These are phyloP conservation scores for Lodderomyces margitis DNA, from an alignment of 1,139 yeast genomes.

Conservation along the genomic window DNA sequence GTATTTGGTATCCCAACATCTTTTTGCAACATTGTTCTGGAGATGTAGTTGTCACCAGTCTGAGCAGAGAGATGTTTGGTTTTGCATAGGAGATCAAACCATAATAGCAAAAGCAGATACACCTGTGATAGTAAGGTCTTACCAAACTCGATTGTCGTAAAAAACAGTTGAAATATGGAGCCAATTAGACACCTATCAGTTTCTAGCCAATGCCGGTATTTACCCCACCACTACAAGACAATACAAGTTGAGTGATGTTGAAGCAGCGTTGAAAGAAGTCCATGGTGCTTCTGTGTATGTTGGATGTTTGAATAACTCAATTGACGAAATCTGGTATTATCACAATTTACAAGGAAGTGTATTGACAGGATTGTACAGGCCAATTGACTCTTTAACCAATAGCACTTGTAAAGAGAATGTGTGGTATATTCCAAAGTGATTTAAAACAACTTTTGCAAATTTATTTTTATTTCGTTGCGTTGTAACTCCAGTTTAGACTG, in stretches of 20 bases:
- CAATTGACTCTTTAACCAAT: constrained; percentile 26
- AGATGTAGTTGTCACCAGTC: background rate
- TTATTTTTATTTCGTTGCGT: background rate
- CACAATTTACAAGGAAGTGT: constrained; percentile 35
- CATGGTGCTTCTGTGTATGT: constrained; percentile 33
- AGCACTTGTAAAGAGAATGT: constrained; percentile 28
- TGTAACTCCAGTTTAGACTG: no score
- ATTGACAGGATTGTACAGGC: constrained; percentile 34
- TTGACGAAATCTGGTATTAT: constrained; percentile 42
- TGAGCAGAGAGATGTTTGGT: background rate
- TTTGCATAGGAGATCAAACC: no score
- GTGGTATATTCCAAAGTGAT: constrained; percentile 33
- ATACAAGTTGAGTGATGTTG: constrained; percentile 31
- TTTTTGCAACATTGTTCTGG: background rate
- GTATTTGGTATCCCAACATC: constrained; percentile 57
- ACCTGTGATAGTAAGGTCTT: no score
- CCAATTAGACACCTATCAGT: constrained; percentile 33
- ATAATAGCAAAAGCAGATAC: no score
- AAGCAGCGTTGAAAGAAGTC: constrained; percentile 31
- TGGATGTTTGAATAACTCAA: constrained; percentile 34
- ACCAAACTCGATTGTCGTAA: constrained; percentile 10
- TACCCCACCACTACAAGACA: constrained; percentile 29
- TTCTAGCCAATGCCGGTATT: constrained; percentile 34
- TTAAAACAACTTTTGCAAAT: no score
- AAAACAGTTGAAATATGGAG: constrained; percentile 37